phyloP scores from a whole-genome alignment of 768 basidiomycete species.

The Coprinopsis sp. region DNA sequence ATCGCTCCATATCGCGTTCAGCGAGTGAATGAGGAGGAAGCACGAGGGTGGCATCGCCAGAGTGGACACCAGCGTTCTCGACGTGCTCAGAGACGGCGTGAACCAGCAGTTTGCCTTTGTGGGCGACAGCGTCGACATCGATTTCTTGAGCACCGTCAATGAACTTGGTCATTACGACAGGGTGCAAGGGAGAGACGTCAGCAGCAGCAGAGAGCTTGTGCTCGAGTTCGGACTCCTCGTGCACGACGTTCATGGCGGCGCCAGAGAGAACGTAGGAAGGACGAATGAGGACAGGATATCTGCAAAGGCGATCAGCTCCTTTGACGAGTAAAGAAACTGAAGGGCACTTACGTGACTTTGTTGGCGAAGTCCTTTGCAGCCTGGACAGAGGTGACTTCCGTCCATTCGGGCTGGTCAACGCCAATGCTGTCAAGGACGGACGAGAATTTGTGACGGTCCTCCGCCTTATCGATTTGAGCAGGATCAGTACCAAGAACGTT shows the following conservation, averaged over 20 bases:
- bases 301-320: slow-evolving; percentile 19
- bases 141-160: slow-evolving; percentile 98
- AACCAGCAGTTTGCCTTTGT: slow-evolving; percentile 86
- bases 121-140: slow-evolving; percentile 94
- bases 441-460: slow-evolving; percentile 99
- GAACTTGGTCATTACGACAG: slow-evolving; percentile 98
- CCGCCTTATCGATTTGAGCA: slow-evolving; percentile 90
- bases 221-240: slow-evolving; percentile 83
- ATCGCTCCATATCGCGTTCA: slow-evolving; percentile 71
- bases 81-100: slow-evolving; percentile 98
- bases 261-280: slow-evolving; percentile 98
- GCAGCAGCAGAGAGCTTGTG: slow-evolving; percentile 97
- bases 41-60: slow-evolving; percentile 96
- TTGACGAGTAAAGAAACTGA: background rate
- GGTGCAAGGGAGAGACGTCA: slow-evolving; percentile 92
- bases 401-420: slow-evolving; percentile 97
- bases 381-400: slow-evolving; percentile 81
- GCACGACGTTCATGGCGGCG: slow-evolving; percentile 98
- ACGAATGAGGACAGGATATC: slow-evolving; percentile 96
- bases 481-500: slow-evolving; percentile 97
- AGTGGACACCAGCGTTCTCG: slow-evolving; percentile 98
- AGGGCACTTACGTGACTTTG: slow-evolving; percentile 65
- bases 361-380: slow-evolving; percentile 89
- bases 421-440: slow-evolving; percentile 91
- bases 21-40: slow-evolving; percentile 87